Base-by-base conservation (phyloP, 2,329 filamentous ascomycete species). In the Verticillium zaregamsianum region DNA sequence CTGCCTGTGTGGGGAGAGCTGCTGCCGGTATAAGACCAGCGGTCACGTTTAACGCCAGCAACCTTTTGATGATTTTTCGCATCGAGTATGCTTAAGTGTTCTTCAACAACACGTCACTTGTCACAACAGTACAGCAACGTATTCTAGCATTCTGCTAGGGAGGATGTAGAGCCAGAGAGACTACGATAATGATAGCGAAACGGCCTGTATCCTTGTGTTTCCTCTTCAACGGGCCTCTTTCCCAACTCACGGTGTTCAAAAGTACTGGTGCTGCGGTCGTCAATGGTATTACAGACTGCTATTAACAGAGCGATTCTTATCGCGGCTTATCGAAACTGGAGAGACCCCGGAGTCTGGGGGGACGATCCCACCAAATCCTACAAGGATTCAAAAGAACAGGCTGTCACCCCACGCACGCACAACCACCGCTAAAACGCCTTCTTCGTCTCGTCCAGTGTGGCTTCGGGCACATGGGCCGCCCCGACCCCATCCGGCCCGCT, bases 1-100 rank as follows among this genome's bases (percentile, higher is more conserved):
- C 12, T 86, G 82, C 68, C 72, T 84, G 0, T 86, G 83, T 66
- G 81, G 82, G 5, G 81, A 84, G 70, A 68, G 73, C 14, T 81
- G 80, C 60, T 86, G 83, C 67, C 72, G 80, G 61, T 83, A 82
- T 64, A 72, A 64, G 31, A 60, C n/a, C 45, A 28, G n/a, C n/a
- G 20, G 45, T 20, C 45, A 52, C 23, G 20, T 52, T 12, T 52
- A 9, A 52, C 45, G 20, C 8, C 17, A 45, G 39, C 39, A 20
- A 28, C 23, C 20, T 52, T 9, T 7, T 52, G 45, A 35, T 35
- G 9, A 35, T 23, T 52, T 20, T 52, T n/a, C 3, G 17, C 11
- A 23, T 25, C 9, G 33, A 14, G 23, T 52, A 14, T 28, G 2
- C 20, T 20, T 20, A 52, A 11, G 20, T 52, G 45, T 52, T 52